Evolutionary conservation across 2,329 filamentous ascomycete species (phyloP), one percentile per base, ranked within the genome.

Genomic region (Alternaria angustiovoidea): DNA sequence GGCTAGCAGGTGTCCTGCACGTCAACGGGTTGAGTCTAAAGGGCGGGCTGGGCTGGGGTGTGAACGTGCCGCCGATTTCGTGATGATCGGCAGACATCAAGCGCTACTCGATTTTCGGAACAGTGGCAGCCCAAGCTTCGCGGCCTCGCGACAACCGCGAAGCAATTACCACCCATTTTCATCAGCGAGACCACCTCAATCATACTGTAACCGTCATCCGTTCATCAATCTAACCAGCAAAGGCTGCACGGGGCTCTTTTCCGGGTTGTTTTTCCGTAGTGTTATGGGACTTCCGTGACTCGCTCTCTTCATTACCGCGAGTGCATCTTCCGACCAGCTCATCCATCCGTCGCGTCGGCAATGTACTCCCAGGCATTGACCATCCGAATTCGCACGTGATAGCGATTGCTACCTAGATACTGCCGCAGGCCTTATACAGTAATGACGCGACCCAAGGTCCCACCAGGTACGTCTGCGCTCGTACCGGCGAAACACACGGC

Each of bases 361-460:
- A 65, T 49, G 60, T 59, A 54, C 61, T 60, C 62, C 54, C 48
- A 53, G 41, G 54, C 49, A 51, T 34, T 52, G 58, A 54, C 48
- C 48, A 56, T 51, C 68, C 59, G 41, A 60, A 42, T 38, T 51
- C 55, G 61, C 73, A 66, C 68, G 72, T 69, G 71, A 70, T 64
- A 63, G 51, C 39, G 20, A 38, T 32, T 41, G 52, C 56, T 16
- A 42, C 61, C 51, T 58, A 61, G 53, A 47, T 14, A 24, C 39
- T 42, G 39, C 20, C 54, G 60, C 60, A 39, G 18, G 54, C 16
- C 18, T 46, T 41, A 30, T 38, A 24, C 52, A 54, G 58, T 51
- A 55, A 77, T 77, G 75, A 76, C 75, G 62, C 70, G 75, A 42
- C 75, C 75, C 30, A 76, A 75, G 48, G 75, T 77, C 41, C 72